A percentile compares a stretch with the other conserved stretches of the same genome.
Conservation (phyloP, 805 yeast genomes). For the Saccharomycopsis fibuligera region DNA sequence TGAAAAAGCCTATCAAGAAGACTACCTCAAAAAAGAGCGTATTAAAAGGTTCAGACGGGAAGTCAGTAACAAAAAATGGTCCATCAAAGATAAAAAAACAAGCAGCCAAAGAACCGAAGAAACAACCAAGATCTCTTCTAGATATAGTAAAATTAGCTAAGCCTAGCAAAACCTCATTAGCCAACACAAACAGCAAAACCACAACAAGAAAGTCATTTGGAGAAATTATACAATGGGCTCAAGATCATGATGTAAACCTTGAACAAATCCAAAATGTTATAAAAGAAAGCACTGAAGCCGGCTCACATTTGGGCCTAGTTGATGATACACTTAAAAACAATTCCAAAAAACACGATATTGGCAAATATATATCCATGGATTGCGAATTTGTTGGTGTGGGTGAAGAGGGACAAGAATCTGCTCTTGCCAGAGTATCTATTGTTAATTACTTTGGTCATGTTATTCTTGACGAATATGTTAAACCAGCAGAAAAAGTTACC, state of each 20-base stretch:
- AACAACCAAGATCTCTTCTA: background rate
- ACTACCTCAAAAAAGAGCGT: background rate
- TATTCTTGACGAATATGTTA: slow-evolving; percentile 67
- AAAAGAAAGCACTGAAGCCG: no score
- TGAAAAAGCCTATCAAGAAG: background rate
- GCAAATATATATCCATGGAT: slow-evolving; percentile 77
- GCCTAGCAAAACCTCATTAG: background rate
- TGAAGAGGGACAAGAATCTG: slow-evolving; percentile 59
- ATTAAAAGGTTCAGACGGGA: no score
- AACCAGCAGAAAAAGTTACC: slow-evolving; percentile 67
- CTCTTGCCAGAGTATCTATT: slow-evolving; percentile 78
- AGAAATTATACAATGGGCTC: background rate
- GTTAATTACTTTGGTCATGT: slow-evolving; percentile 77
- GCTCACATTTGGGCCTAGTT: no score
- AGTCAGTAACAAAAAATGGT: no score
- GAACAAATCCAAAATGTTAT: background rate
- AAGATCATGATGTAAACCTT: background rate
- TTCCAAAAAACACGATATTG: slow-evolving; percentile 35
- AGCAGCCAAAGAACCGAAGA: background rate
- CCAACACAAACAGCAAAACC: background rate
- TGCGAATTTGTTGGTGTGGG: slow-evolving; percentile 96
- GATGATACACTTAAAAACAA: no score
- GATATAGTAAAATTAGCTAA: no score
- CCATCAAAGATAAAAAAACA: background rate
- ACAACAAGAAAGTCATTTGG: background rate